Evolutionary conservation across 169 alveolate genomes (phyloP).

Genomic region (Cryptosporidium sp.): DNA sequence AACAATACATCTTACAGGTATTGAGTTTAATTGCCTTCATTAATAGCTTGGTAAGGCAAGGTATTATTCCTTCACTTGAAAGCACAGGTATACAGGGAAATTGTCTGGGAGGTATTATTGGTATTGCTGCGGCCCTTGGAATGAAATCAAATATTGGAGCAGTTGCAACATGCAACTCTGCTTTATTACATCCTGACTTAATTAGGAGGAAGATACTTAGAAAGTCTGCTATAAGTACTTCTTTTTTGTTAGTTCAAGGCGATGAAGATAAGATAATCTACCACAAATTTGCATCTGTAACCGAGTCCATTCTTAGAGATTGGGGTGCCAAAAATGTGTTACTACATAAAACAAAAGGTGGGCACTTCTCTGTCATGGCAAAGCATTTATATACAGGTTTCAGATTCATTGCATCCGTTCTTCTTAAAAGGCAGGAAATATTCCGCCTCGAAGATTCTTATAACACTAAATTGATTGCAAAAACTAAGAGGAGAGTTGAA

Average conservation of each 20-base stretch:
- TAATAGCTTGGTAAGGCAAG: slow-evolving; percentile 47
- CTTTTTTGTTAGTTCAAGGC: slow-evolving; percentile 59
- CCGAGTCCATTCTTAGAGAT: slow-evolving; percentile 28
- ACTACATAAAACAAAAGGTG: slow-evolving; percentile 43
- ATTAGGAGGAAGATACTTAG: slow-evolving; percentile 61
- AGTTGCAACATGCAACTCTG: slow-evolving; percentile 59
- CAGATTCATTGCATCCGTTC: slow-evolving; percentile 69
- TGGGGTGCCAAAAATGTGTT: slow-evolving; percentile 70
- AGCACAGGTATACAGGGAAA: slow-evolving; percentile 64
- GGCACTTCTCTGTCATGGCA: slow-evolving; percentile 54
- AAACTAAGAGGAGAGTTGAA: slow-evolving; percentile 46
- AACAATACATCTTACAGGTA: slow-evolving; percentile 6
- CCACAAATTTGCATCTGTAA: slow-evolving; percentile 38
- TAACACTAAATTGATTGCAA: slow-evolving; percentile 25
- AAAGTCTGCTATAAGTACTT: slow-evolving; percentile 16
- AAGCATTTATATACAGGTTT: slow-evolving; percentile 65
- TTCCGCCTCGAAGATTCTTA: slow-evolving; percentile 51
- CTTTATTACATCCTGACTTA: slow-evolving; percentile 61
- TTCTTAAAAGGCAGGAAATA: slow-evolving; percentile 54
- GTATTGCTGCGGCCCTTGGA: slow-evolving; percentile 66
- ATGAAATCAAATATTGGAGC: slow-evolving; percentile 61
- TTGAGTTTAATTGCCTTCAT: slow-evolving; percentile 67
- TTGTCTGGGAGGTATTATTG: slow-evolving; percentile 71
- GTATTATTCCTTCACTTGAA: slow-evolving; percentile 58
- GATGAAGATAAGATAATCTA: slow-evolving; percentile 35